A percentile compares a stretch with the other conserved stretches of the same genome.
These are phyloP conservation scores for Malus domestica DNA, from an alignment of 306 rosid genomes.

Conservation along the genomic window DNA sequence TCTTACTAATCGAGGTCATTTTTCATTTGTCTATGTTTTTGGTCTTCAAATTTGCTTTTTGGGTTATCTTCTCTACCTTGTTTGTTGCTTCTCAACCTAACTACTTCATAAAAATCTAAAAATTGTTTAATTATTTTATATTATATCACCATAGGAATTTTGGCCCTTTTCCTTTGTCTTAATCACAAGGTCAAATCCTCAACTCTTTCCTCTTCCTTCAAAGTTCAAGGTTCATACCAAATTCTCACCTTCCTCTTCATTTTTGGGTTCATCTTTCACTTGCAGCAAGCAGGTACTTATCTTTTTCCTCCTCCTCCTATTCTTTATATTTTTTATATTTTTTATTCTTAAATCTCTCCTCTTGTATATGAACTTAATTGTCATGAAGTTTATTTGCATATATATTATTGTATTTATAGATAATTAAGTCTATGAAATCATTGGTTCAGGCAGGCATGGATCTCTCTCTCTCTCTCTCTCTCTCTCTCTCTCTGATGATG, in stretches of 20 bases:
- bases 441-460: not conserved
- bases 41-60: slow-evolving; percentile 8
- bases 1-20: not conserved
- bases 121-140: slow-evolving; percentile 10
- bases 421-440: not conserved
- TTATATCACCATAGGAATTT: slow-evolving; percentile 3
- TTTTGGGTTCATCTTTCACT: not conserved
- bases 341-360: not conserved
- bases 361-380: not conserved
- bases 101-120: slow-evolving; percentile 17
- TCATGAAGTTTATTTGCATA: not conserved
- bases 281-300: slow-evolving; percentile 29
- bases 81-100: slow-evolving; percentile 35
- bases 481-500: not conserved
- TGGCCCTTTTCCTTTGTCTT: slow-evolving; percentile 14
- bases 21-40: slow-evolving; percentile 1
- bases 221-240: not conserved
- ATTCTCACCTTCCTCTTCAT: slow-evolving; percentile 9
- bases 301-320: not conserved
- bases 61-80: slow-evolving; percentile 5
- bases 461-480: not conserved
- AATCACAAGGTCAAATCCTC: slow-evolving; percentile 23
- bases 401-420: not conserved
- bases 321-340: not conserved
- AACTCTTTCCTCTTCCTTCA: slow-evolving; percentile 17